Conservation (phyloP, 2,329 filamentous ascomycete species). For the Alternaria atra region DNA sequence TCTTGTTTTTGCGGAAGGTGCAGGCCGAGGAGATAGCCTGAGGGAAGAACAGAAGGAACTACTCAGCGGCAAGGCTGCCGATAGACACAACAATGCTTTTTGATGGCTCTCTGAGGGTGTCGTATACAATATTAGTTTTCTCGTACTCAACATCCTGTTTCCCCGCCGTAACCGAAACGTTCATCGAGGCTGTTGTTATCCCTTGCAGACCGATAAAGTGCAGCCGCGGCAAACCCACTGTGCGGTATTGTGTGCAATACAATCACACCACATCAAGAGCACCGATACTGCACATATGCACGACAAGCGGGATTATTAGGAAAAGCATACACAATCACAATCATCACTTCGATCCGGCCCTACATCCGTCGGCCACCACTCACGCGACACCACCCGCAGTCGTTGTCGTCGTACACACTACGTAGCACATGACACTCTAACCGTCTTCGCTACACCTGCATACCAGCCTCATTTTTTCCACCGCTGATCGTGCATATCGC, state of each 20-base stretch:
- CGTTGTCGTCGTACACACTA: neutral
- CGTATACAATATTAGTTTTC: neutral
- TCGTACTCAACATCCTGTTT: neutral
- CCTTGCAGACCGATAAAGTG: neutral
- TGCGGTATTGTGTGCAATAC: neutral
- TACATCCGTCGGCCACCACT: neutral
- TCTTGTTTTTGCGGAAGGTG: neutral
- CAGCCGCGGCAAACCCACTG: neutral
- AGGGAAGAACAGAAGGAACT: neutral
- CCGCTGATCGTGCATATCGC: neutral
- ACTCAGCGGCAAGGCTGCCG: neutral
- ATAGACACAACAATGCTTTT: neutral
- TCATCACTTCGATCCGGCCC: neutral
- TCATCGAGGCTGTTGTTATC: neutral
- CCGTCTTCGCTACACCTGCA: conserved; percentile 13
- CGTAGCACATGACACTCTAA: conserved; percentile 7
- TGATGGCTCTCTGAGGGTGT: neutral
- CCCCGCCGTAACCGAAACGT: neutral
- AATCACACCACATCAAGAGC: neutral
- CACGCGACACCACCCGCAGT: neutral
- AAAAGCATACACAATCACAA: neutral
- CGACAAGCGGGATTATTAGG: neutral
- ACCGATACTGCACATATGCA: neutral
- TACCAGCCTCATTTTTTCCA: conserved; percentile 6
- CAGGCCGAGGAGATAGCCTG: neutral